Base-by-base conservation (phyloP, 345 rosid genomes). In the Linum lewisii region DNA sequence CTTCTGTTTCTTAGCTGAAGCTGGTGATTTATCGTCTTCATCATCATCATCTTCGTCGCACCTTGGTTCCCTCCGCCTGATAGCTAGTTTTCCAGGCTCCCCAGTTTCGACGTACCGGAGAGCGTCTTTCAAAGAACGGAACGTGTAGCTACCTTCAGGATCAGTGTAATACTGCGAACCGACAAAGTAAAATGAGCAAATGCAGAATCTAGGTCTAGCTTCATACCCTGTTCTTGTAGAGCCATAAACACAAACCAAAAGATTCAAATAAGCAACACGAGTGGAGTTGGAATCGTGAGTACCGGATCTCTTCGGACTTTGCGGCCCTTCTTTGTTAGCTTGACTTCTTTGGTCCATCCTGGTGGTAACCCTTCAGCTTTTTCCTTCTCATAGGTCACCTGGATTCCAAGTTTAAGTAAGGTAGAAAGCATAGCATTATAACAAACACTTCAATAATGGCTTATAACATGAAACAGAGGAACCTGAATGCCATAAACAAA, bases 311-410 rank as follows among this genome's bases (percentile, higher is more conserved):
- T 84, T 78, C 96, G 73, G 52, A 58, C 63, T 78, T 59, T 79
- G 60, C 74, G 57, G 24, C 71, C 82, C 61, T 54, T 78, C 86
- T 74, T 87, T 29, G 77, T 75, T 47, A 85, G 69, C 65, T 64
- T 82, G 54, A 84, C 59, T 75, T 91, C 88, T 81, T 86, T 86
- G 72, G 70, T 86, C 98, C 98, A 91, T 75, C 96, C 95, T 56
- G 78, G 58, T 49, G 92, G 96, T 61, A 88, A 79, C 36, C 95
- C 98, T 68, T 91, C 80, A 34, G 92, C 81, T 23, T 67, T 78
- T 66, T 37, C 75, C 80, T 57, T 25, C 60, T 57, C 22, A 19
- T 13, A 54, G 16, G 57, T 54, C 2, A 42, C 47, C 47, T 42
- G 47, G 16, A 42, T 42, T 42, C 47, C 47, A 42, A 42, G 47